These are phyloP conservation scores for Bertia moriformis DNA, from an alignment of 2,329 filamentous ascomycete genomes.

Conservation along the genomic window DNA sequence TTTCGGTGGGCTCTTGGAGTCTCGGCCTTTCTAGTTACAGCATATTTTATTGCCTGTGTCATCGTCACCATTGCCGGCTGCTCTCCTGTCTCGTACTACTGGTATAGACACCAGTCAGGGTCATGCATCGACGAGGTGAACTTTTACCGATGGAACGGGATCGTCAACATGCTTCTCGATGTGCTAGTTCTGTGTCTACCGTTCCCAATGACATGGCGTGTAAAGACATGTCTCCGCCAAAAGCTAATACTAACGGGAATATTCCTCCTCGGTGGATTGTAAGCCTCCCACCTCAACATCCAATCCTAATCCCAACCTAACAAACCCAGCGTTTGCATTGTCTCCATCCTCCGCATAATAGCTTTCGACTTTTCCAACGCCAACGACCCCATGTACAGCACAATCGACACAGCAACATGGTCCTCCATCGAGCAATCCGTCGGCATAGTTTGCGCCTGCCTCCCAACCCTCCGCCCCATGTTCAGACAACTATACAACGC, in stretches of 20 bases:
- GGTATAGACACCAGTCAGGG: constrained; percentile 3
- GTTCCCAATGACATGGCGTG: constrained; percentile 11
- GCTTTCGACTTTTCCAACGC: constrained; percentile 6
- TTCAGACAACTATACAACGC: constrained; percentile 6
- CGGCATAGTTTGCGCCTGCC: constrained; percentile 5
- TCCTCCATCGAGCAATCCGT: constrained; percentile 12
- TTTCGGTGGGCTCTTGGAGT: constrained; percentile 9
- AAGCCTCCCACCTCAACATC: not conserved
- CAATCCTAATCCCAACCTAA: constrained; percentile 9
- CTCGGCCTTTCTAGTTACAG: not conserved
- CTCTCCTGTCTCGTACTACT: not conserved
- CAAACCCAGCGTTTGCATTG: constrained; percentile 8
- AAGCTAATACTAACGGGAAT: constrained; percentile 10
- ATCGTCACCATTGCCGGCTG: not conserved
- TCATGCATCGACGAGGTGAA: constrained; percentile 8
- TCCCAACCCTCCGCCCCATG: constrained; percentile 12
- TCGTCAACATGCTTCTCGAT: constrained; percentile 11
- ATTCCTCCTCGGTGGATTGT: constrained; percentile 8
- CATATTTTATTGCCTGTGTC: not conserved
- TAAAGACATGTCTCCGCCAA: constrained; percentile 8
- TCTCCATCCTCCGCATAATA: constrained; percentile 10
- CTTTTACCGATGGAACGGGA: constrained; percentile 11
- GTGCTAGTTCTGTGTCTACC: constrained; percentile 12
- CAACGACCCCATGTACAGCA: constrained; percentile 1
- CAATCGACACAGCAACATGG: constrained; percentile 9